Evolutionary conservation across 2,329 filamentous ascomycete species (phyloP), one percentile per base, ranked within the genome.

Genomic region (Trichoderma sp.): DNA sequence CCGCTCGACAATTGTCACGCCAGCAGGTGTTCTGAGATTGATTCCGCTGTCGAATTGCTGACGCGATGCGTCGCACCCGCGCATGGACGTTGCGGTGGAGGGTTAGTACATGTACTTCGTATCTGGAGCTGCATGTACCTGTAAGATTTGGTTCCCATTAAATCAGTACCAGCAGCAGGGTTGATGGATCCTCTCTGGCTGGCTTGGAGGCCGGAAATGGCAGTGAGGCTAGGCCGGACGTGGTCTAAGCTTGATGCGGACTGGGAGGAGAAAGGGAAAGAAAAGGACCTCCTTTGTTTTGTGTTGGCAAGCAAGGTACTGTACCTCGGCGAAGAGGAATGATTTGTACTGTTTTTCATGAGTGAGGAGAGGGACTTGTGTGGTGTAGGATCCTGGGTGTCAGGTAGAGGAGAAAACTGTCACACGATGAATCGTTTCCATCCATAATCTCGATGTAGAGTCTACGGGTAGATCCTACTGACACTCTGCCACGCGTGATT

Each of bases 81-180:
- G 43, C 43, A 51, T 21, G 18, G 43, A 51, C 18, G 43, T 11
- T 21, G 43, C 18, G 43, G 43, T 21, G 43, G 43, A 64, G 62
- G 62, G 43, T 18, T 11, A 21, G 62, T 21, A 43, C 18, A 21
- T 14, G 61, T 18, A 47, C 24, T 28, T 43, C 18, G 61, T 53
- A 24, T 53, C 21, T 53, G 47, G 47, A 53, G n/a, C 47, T 53
- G 47, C 36, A 64, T 28, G 9, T 57, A 66, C 63, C 30, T 57
- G 63, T 66, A 67, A 67, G 64, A 67, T 67, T 67, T 43, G 51
- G 51, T 67, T 53, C 64, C 64, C 64, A 67, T 67, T 36, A 43
- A 39, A 39, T 67, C 64, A 67, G 64, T 57, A 67, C 64, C 64
- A 58, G 64, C 53, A 58, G 51, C 64, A 67, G 64, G 64, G 64